Base-by-base conservation (phyloP, 2,329 filamentous ascomycete species). In the Exophiala viscosa region DNA sequence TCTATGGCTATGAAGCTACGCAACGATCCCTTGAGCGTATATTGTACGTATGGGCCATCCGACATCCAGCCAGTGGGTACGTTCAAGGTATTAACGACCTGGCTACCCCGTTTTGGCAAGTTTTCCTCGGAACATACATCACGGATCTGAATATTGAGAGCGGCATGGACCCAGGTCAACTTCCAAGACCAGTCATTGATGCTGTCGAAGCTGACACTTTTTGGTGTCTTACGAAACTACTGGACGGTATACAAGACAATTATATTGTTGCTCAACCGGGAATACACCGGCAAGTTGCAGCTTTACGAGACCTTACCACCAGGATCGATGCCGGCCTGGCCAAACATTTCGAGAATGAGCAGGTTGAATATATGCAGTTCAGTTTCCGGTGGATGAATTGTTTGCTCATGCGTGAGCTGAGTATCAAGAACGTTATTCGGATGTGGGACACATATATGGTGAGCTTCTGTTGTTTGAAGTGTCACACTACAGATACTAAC, bases 381-480 rank as follows among this genome's bases (percentile, higher is more conserved):
- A 96, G 90, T 71, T 99, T 99, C 69, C 82, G 93, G 51, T 99
- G 93, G 93, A 99, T 99, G 93, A 99, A 99, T 66, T 99, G 93
- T 70, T 81, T 99, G 47, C 77, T 99, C 60, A 99, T 99, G 93
- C 83, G 93, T 59, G 93, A 99, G 73, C 88, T 99, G 60, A 96
- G 88, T 67, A 92, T 99, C 52, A 88, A 86, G 69, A 97, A 96
- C 68, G 96, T 90, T 0, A 95, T 99, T 59, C 81, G 93, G 62
- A 99, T 99, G 93, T 99, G 93, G 93, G 93, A 99, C 71, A 99
- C 93, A 20, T 99, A 99, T 73, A 82, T 99, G 75, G 92, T 96
- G 76, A 68, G 84, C 73, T 44, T 44, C 31, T 28, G 23, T 33
- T 45, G 28, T 13, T 6, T n/a, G 31, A 9, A 15, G 32, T 23